A percentile compares a stretch with the other conserved stretches of the same genome.
phyloP scores from a whole-genome alignment of 768 basidiomycete species.

The Rhodotorula sphaerocarpa region DNA sequence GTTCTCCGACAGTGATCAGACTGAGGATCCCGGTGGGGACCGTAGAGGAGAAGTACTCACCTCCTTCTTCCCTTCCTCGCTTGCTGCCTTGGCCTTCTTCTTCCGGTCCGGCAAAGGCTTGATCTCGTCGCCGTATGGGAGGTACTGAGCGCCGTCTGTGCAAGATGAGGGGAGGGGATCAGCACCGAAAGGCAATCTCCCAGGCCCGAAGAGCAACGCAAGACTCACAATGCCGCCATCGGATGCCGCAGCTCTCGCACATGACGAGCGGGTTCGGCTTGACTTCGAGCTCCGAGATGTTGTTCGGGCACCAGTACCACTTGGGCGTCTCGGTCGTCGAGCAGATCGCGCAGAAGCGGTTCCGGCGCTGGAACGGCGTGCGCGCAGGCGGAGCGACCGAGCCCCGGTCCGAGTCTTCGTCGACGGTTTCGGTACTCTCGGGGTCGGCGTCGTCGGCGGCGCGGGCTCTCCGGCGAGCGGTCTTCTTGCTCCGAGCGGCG shows the following conservation, averaged over 20 bases:
- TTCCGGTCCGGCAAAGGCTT: not conserved
- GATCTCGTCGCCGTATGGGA: slow-evolving; percentile 27
- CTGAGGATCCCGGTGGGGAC: no score
- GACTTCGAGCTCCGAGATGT: slow-evolving; percentile 21
- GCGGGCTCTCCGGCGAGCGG: slow-evolving; percentile 5
- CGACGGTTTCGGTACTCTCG: slow-evolving; percentile 2
- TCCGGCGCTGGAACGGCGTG: slow-evolving; percentile 5
- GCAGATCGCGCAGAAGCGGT: slow-evolving; percentile 36
- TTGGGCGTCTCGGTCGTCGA: slow-evolving; percentile 5
- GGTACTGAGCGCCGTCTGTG: slow-evolving; percentile 33
- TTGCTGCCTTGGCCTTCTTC: slow-evolving; percentile 3
- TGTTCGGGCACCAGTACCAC: slow-evolving; percentile 38
- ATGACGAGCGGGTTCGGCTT: slow-evolving; percentile 26
- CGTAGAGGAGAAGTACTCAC: no score
- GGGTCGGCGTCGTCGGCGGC: slow-evolving; percentile 6
- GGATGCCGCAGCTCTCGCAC: slow-evolving; percentile 36
- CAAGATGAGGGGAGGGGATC: not conserved
- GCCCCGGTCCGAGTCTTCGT: slow-evolving; percentile 28
- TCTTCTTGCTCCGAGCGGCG: slow-evolving; percentile 17
- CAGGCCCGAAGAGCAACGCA: no score
- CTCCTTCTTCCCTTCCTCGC: slow-evolving; percentile 9
- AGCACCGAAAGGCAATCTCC: not conserved
- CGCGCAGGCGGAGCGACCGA: slow-evolving; percentile 23
- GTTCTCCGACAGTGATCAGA: no score
- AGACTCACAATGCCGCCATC: slow-evolving; percentile 39